Conservation (phyloP, 1,284 basidiomycete species). For the Retiboletus flavoniger region DNA sequence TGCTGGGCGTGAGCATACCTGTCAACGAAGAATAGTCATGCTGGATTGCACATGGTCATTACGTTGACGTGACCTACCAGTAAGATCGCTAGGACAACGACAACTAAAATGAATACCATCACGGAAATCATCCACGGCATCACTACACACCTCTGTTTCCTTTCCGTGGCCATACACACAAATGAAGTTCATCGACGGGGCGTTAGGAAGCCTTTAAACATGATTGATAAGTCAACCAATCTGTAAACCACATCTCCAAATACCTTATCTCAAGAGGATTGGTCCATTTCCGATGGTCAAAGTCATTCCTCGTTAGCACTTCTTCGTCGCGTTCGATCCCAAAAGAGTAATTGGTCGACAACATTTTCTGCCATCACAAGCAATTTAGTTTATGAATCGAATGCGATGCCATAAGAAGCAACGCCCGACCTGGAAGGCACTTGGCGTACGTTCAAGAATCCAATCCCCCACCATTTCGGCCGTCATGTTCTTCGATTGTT, state of each 20-base stretch:
- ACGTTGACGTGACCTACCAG: constrained; percentile 45
- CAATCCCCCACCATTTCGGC: constrained; percentile 73
- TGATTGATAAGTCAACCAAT: not conserved
- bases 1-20: constrained; percentile 75
- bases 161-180: constrained; percentile 97
- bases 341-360: constrained; percentile 87
- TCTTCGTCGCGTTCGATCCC: constrained; percentile 83
- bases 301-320: constrained; percentile 62
- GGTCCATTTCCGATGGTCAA: constrained; percentile 84
- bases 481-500: constrained; percentile 69
- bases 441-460: constrained; percentile 84
- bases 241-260: constrained; percentile 12
- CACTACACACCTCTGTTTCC: constrained; percentile 77
- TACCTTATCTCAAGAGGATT: constrained; percentile 91
- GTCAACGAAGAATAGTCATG: not conserved
- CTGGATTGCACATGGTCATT: not conserved
- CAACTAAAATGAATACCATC: constrained; percentile 1
- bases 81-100: constrained; percentile 63
- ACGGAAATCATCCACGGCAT: not conserved
- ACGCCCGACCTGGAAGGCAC: constrained; percentile 69
- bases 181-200: constrained; percentile 91
- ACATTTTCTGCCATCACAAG: constrained; percentile 72
- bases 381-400: constrained; percentile 1
- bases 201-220: constrained; percentile 71
- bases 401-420: not conserved